Evolutionary conservation across 768 basidiomycete genomes (phyloP), one percentile per base, ranked within the genome.

Genomic region (Lactarius vividus): DNA sequence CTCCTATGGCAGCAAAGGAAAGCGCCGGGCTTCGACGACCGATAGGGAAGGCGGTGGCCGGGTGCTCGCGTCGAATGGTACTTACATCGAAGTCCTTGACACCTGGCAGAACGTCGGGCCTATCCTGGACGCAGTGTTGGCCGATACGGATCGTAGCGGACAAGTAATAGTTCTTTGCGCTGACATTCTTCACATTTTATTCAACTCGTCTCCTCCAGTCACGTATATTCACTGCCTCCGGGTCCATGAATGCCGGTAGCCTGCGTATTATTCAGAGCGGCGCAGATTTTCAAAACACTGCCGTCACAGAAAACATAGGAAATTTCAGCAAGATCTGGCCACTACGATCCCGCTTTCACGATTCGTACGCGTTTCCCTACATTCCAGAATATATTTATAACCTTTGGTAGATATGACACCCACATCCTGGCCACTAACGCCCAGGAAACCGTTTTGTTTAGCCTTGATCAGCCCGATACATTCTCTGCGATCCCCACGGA

Each of bases 221-320:
- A n/a, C 88, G 91, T 74, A 84, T 96, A 49, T 85, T 96, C 4
- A 92, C 93, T 1, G 92, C 91, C 71, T 95, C 92, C 4, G 95
- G 95, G 6, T 89, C 85, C 2, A 82, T 81, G 57, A 92, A 85
- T 67, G 84, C 86, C 2, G 94, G 95, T 2, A 86, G 88, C 11
- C 71, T 97, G 18, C 88, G 89, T 57, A 76, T 94, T 35, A 82
- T 97, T 23, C 81, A 91, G 66, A 91, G 86, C 63, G 94, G 94
- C 2, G 91, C 92, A 7, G 89, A 92, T 70, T 88, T 94, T 73
- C 80, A 84, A 62, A 88, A 89, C 70, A 71, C 84, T 13, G 88
- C 87, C 0, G 74, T 77, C 33, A 72, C 92, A 7, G 80, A 83
- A 5, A 88, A 88, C 0, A 69, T 94, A 55, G 73, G 77, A 0